Evolutionary conservation across 2,329 filamentous ascomycete species (phyloP), one percentile per base, ranked within the genome.

Genomic region (Pseudopithomyces chartarum): DNA sequence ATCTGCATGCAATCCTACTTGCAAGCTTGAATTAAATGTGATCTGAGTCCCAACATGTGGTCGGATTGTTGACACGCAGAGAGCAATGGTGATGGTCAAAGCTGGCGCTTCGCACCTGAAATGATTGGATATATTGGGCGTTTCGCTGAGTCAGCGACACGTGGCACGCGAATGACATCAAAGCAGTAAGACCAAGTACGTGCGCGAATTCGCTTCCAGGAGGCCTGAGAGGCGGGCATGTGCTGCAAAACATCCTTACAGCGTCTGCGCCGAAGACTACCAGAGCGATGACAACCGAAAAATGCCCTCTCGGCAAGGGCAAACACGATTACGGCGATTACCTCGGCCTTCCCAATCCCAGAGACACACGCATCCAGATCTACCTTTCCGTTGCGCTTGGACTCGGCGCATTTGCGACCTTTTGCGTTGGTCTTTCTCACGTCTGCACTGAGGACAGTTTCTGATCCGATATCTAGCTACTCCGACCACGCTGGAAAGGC

Each of bases 401-500:
- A 32, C 62, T 89, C 42, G 81, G 83, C 6, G 90, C 90, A 32
- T 91, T 95, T 68, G 59, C 92, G 32, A 81, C 86, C 19, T 96
- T 96, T 66, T 95, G 91, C 72, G 87, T 91, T 79, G 66, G 86
- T 62, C 32, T 75, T 40, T 19, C 48, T 52, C 42, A 53, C 59
- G 19, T 22, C 51, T 17, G 33, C 32, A 6, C n/a, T 53, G 19
- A 12, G 22, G 23, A 39, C 26, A 38, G 10, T 34, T 56, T 52
- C 70, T 79, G 36, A 79, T 56, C 32, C 17, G 33, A n/a, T 22
- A 2, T 23, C 8, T 70, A 95, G 91, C 80, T 92, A 46, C 81
- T 99, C 23, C 89, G 95, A 47, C 92, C 93, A 62, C 87, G 92
- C 86, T 99, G 95, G 95, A 90, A 91, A 47, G 84, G 88, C 20